Evolutionary conservation across 106 monocot species (phyloP).

Genomic region (Hemerocallis citrina): DNA sequence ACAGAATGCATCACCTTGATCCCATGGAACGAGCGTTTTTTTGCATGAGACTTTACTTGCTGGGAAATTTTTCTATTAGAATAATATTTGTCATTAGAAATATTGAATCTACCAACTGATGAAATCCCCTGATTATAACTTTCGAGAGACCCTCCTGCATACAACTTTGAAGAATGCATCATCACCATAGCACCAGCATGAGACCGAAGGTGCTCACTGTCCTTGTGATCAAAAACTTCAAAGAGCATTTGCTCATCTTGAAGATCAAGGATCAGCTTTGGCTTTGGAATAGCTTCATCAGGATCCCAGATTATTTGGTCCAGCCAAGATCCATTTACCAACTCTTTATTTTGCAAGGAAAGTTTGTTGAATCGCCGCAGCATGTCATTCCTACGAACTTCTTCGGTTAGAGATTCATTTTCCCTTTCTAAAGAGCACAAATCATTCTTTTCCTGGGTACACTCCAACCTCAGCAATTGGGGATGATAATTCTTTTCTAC

Average conservation of each 20-base stretch:
- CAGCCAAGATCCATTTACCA: conserved; percentile 79
- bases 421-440: conserved; percentile 10
- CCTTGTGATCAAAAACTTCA: conserved; percentile 65
- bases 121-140: conserved; percentile 29
- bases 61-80: conserved; percentile 66
- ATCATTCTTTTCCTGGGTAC: conserved; percentile 12
- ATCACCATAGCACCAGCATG: conserved; percentile 75
- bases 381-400: conserved; percentile 13
- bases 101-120: conserved; percentile 56
- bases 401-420: conserved; percentile 10
- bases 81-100: conserved; percentile 97
- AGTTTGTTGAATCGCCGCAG: conserved; percentile 36
- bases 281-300: conserved; percentile 44
- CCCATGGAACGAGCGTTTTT: conserved; percentile 65
- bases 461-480: conserved; percentile 28
- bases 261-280: conserved; percentile 92
- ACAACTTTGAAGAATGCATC: conserved; percentile 31
- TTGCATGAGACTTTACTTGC: conserved; percentile 78
- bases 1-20: conserved; percentile 83
- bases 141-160: conserved; percentile 24
- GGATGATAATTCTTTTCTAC: conserved; percentile 21
- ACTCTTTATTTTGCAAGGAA: conserved; percentile 67
- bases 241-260: conserved; percentile 95
- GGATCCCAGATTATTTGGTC: conserved; percentile 87
- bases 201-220: conserved; percentile 39